A percentile compares a stretch with the other conserved stretches of the same genome.
Evolutionary conservation across 1,284 basidiomycete species (phyloP).

Genomic region (Ceratobasidium sp.): DNA sequence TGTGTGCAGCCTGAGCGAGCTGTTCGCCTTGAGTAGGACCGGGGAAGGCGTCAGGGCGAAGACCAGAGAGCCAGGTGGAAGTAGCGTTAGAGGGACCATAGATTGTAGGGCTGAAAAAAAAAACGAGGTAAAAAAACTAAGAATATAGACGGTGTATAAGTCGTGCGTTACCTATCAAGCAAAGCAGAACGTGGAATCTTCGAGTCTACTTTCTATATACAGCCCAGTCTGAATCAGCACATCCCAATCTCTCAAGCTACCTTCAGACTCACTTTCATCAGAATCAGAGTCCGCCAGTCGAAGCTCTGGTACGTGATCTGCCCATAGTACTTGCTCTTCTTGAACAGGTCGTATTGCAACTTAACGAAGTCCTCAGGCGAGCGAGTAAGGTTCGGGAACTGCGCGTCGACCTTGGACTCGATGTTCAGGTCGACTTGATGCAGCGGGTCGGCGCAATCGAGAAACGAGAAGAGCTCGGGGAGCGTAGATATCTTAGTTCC

Average conservation of each 20-base stretch:
- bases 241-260: background rate
- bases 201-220: constrained; percentile 64
- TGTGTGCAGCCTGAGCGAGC: constrained; percentile 76
- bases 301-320: constrained; percentile 83
- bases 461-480: constrained; percentile 80
- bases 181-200: constrained; percentile 72
- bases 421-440: constrained; percentile 79
- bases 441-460: constrained; percentile 74
- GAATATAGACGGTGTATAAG: constrained; percentile 11
- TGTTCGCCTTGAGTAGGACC: constrained; percentile 68
- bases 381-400: constrained; percentile 69
- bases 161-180: constrained; percentile 65
- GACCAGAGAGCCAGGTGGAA: constrained; percentile 75
- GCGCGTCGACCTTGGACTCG: constrained; percentile 82
- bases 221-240: constrained; percentile 24
- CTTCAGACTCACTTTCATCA: constrained; percentile 69
- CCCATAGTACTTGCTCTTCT: constrained; percentile 68
- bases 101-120: constrained; percentile 26
- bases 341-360: constrained; percentile 71
- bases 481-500: constrained; percentile 79
- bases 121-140: background rate
- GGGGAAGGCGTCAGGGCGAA: constrained; percentile 69
- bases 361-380: constrained; percentile 75
- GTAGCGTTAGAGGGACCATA: constrained; percentile 48
- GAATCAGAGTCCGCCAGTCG: constrained; percentile 78